phyloP scores from a whole-genome alignment of 768 basidiomycete species.

The Xanthoconium purpureum region DNA sequence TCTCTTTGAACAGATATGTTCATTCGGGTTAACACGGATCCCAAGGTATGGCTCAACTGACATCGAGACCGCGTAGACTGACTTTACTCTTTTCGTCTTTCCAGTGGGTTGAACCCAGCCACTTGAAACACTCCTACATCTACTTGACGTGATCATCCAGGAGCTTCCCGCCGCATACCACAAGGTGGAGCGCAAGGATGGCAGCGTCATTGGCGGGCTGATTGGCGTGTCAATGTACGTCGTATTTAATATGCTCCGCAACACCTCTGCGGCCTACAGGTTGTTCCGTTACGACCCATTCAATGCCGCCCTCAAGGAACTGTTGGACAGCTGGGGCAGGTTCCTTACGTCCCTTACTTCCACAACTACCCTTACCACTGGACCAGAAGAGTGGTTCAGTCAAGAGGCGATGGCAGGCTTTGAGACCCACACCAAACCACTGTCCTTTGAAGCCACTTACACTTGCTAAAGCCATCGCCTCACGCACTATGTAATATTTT shows the following conservation, averaged over 20 bases:
- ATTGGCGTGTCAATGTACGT: constrained; percentile 19
- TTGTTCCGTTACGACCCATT: constrained; percentile 10
- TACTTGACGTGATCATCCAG: not conserved
- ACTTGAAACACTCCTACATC: not conserved
- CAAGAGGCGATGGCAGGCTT: not conserved
- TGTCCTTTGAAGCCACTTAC: not conserved
- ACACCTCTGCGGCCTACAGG: constrained; percentile 20
- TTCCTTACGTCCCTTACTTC: not conserved
- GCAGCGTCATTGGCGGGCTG: constrained; percentile 13
- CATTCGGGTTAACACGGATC: constrained; percentile 3
- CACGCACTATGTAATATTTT: too few species aligned
- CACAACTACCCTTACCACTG: constrained; percentile 3
- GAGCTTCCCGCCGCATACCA: constrained; percentile 3
- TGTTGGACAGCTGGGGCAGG: not conserved
- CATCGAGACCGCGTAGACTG: not conserved
- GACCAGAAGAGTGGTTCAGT: not conserved
- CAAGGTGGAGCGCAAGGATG: not conserved
- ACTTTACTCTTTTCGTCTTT: not conserved
- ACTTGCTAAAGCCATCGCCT: too few species aligned
- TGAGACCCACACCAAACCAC: not conserved
- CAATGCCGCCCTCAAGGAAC: not conserved
- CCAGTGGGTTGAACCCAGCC: constrained; percentile 1
- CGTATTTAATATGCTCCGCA: constrained; percentile 20
- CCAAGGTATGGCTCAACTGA: not conserved
- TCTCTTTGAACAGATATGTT: not conserved